phyloP scores from a whole-genome alignment of 495 filamentous ascomycete genomes.

The Podospora bellae-mahoneyi region DNA sequence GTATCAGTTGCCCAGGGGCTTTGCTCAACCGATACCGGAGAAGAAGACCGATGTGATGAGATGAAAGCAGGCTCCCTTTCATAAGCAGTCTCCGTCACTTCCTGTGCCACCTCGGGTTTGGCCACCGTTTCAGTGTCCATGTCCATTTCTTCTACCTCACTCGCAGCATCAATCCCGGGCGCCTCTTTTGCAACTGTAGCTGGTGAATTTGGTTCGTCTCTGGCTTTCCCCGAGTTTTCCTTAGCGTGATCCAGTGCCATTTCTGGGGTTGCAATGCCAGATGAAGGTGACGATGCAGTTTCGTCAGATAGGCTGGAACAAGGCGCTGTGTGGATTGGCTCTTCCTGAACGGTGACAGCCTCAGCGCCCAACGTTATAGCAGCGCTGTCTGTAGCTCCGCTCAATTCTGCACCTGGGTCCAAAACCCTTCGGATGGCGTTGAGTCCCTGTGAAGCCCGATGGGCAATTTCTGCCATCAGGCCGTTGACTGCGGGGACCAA shows the following conservation, averaged over 20 bases:
- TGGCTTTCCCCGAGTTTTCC: background rate
- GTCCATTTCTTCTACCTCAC: conserved; percentile 4
- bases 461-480: background rate
- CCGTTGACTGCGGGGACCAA: background rate
- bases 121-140: background rate
- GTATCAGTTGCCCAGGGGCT: conserved; percentile 27
- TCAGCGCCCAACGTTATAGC: background rate
- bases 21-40: conserved; percentile 9
- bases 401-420: background rate
- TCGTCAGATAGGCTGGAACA: background rate
- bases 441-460: background rate
- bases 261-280: background rate
- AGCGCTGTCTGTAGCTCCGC: background rate
- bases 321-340: background rate
- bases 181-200: background rate
- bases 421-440: background rate
- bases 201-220: background rate
- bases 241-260: background rate
- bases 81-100: background rate
- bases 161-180: conserved; percentile 6
- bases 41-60: background rate
- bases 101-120: background rate
- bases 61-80: background rate
- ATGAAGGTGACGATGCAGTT: background rate
- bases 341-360: background rate